Percentiles rank a stretch among this genome's conserved stretches.
Conservation (phyloP, 2,329 filamentous ascomycete species). For the Aspergillus pseudoterreus region DNA sequence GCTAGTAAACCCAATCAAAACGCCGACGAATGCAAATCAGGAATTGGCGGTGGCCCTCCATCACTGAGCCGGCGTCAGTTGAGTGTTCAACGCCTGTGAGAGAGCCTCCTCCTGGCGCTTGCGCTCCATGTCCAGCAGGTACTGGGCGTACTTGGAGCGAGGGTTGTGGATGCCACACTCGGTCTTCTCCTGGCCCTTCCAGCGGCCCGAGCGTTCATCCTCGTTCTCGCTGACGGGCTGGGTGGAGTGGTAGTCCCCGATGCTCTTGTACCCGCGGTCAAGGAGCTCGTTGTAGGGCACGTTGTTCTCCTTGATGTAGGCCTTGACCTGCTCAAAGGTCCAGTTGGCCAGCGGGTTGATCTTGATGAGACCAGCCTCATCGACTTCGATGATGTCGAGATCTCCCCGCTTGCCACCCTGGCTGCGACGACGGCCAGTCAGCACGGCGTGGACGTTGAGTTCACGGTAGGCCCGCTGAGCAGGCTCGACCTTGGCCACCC, state of each 20-base stretch:
- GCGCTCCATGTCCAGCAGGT: conserved; percentile 68
- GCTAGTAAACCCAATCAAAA: conserved; percentile 16
- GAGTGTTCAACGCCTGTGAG: conserved; percentile 39
- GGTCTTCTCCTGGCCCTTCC: conserved; percentile 94
- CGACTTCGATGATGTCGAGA: conserved; percentile 87
- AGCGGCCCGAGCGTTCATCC: conserved; percentile 92
- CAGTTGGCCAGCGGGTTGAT: conserved; percentile 96
- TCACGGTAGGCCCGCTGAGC: conserved; percentile 86
- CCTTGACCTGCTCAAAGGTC: conserved; percentile 84
- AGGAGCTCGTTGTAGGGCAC: conserved; percentile 93
- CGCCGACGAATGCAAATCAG: conserved; percentile 15
- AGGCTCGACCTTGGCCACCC: conserved; percentile 95
- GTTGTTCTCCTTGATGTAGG: conserved; percentile 78
- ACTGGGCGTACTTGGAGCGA: conserved; percentile 87
- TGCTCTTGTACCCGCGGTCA: conserved; percentile 92
- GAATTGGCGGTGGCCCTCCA: not conserved
- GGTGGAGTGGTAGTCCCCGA: conserved; percentile 98
- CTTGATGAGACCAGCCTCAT: conserved; percentile 89
- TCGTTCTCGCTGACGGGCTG: conserved; percentile 84
- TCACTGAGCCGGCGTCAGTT: conserved; percentile 27
- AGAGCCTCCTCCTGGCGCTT: conserved; percentile 61
- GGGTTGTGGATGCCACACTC: conserved; percentile 99
- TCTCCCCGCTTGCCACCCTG: conserved; percentile 90
- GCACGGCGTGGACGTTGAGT: conserved; percentile 80
- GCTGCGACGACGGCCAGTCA: conserved; percentile 86